Conservation (phyloP, 208 protist genomes). For the Leishmania amazonensis region DNA sequence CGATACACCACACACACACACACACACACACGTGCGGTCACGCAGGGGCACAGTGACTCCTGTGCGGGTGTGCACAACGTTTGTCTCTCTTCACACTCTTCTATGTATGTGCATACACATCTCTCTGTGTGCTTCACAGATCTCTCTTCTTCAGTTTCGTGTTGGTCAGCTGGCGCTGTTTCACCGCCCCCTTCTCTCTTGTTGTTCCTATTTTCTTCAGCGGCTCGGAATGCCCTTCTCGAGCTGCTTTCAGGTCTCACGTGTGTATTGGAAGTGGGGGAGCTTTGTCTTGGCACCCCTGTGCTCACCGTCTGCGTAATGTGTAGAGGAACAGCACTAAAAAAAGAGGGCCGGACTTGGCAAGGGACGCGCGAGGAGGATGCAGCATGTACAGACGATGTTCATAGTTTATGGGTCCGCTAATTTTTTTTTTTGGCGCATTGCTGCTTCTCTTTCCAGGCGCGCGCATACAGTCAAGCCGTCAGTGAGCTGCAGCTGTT, state of each 20-base stretch:
- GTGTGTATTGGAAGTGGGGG: not conserved
- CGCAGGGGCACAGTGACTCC: too few species aligned
- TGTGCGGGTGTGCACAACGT: not conserved
- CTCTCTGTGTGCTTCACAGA: constrained; percentile 1
- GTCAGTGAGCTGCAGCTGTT: not conserved
- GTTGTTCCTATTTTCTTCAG: not conserved
- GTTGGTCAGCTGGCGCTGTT: not conserved
- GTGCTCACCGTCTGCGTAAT: not conserved
- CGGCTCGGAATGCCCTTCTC: not conserved
- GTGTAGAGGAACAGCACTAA: not conserved
- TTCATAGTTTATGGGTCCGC: not conserved
- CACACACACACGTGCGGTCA: not conserved
- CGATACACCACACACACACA: not conserved
- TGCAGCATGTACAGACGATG: constrained; percentile 9
- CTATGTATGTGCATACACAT: not conserved
- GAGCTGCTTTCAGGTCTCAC: not conserved
- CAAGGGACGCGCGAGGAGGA: not conserved
- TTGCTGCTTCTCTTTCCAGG: not conserved
- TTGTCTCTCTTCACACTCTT: not conserved
- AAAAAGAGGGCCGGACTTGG: not conserved
- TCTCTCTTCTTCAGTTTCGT: constrained; percentile 4
- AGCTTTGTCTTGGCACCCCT: not conserved
- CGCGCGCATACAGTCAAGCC: not conserved
- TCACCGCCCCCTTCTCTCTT: not conserved
- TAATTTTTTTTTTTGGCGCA: not conserved